Evolutionary conservation across 192 early-diverging fungal genomes (phyloP), one percentile per base, ranked within the genome.

Genomic region (Mycoemilia scoparia): DNA sequence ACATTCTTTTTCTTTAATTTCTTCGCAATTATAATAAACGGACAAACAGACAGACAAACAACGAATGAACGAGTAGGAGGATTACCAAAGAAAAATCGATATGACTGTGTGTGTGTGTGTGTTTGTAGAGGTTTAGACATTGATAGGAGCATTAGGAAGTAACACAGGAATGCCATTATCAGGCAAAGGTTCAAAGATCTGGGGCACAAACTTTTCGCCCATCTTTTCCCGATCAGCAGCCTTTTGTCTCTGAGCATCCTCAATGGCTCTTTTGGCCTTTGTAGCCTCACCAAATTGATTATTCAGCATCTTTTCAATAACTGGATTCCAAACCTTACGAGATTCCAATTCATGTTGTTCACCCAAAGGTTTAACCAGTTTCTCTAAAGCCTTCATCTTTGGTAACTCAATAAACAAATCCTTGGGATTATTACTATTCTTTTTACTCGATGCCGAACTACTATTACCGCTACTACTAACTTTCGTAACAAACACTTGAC

Each of bases 121-220:
- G n/a, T n/a, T n/a, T n/a, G n/a, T n/a, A n/a, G n/a, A n/a, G n/a
- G n/a, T n/a, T n/a, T n/a, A n/a, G n/a, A n/a, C n/a, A n/a, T n/a
- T n/a, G n/a, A n/a, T n/a, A n/a, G n/a, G n/a, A n/a, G n/a, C n/a
- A n/a, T n/a, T n/a, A n/a, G n/a, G n/a, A n/a, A n/a, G n/a, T n/a
- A n/a, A n/a, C n/a, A n/a, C n/a, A n/a, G n/a, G n/a, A n/a, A n/a
- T n/a, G n/a, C n/a, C n/a, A n/a, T n/a, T n/a, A n/a, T n/a, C n/a
- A n/a, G n/a, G n/a, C n/a, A n/a, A n/a, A n/a, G 73, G 47, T 26
- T 76, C 59, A 46, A 83, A 83, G 43, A 67, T 66, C n/a, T 45
- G 48, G 17, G 69, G 60, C 22, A 54, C 59, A 47, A 66, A 72
- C 24, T 46, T 59, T 31, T 66, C 57, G 6, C 53, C 51, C 15